A percentile compares a stretch with the other conserved stretches of the same genome.
These are phyloP conservation scores for Skeletonema marinoi DNA, from an alignment of 108 stramenopile species.

Conservation along the genomic window DNA sequence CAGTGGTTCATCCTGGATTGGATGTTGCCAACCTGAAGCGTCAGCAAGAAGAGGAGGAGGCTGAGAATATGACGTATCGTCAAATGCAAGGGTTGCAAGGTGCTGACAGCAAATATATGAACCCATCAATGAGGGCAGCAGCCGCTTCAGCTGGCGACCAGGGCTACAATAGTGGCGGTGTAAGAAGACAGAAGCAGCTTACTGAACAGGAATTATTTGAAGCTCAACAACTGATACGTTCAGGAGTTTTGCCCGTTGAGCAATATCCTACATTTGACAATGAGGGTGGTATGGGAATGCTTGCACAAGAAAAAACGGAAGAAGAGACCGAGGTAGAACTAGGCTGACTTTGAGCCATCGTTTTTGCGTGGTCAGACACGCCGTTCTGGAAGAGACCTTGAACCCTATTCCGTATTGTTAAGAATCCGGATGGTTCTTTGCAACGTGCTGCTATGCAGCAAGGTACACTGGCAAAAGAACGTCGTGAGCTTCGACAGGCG, in stretches of 20 bases:
- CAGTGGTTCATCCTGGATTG: constrained; percentile 86
- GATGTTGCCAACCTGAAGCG: constrained; percentile 79
- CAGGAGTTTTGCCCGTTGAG: constrained; percentile 96
- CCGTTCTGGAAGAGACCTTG: constrained; percentile 74
- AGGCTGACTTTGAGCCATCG: constrained; percentile 94
- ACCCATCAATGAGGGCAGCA: constrained; percentile 7
- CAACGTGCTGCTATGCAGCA: constrained; percentile 98
- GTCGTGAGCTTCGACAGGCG: constrained; percentile 94
- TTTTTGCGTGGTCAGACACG: constrained; percentile 95
- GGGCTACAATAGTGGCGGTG: constrained; percentile 16
- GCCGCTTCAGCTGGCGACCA: constrained; percentile 9
- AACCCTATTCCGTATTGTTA: constrained; percentile 95
- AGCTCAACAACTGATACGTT: constrained; percentile 93
- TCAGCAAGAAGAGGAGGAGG: constrained; percentile 75
- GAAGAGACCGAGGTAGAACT: constrained; percentile 96
- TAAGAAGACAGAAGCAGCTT: constrained; percentile 79
- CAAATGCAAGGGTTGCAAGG: constrained; percentile 34
- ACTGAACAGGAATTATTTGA: constrained; percentile 97
- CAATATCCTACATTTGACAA: constrained; percentile 96
- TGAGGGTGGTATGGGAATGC: constrained; percentile 91
- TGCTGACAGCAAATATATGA: constrained; percentile 17
- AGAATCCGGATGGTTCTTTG: constrained; percentile 97
- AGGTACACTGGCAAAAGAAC: constrained; percentile 91
- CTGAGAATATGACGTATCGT: constrained; percentile 39
- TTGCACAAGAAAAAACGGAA: constrained; percentile 93